Evolutionary conservation across 2,329 filamentous ascomycete genomes (phyloP).

Genomic region (Pseudogymnoascus sp.): DNA sequence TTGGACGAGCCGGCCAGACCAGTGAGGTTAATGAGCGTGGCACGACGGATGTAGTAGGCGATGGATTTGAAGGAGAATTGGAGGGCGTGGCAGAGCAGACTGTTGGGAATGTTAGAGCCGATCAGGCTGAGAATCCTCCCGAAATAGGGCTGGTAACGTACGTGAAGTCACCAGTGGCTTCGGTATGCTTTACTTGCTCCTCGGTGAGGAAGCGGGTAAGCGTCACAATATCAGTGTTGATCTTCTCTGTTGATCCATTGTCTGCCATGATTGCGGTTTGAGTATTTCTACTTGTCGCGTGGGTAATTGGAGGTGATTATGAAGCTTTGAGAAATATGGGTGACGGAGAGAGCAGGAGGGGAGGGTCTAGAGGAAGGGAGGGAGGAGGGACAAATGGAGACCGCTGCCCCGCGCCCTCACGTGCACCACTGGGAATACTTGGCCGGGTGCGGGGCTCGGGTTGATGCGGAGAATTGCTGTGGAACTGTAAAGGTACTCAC

Average conservation of each 20-base stretch:
- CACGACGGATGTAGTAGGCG: constrained; percentile 96
- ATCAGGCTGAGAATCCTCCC: background rate
- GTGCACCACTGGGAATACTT: background rate
- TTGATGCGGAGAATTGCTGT: background rate
- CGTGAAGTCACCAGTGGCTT: constrained; percentile 98
- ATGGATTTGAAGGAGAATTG: constrained; percentile 99
- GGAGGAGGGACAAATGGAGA: background rate
- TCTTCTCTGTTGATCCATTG: constrained; percentile 51
- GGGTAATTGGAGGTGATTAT: background rate
- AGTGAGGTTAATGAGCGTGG: constrained; percentile 89
- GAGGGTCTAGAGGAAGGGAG: background rate
- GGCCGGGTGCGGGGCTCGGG: constrained; percentile 4
- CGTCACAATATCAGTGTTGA: constrained; percentile 95
- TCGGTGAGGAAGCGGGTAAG: constrained; percentile 93
- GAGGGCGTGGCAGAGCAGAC: constrained; percentile 90
- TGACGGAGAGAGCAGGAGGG: background rate
- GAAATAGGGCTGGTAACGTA: constrained; percentile 38
- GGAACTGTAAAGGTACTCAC: background rate
- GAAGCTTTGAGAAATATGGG: background rate
- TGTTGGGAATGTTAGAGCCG: constrained; percentile 31
- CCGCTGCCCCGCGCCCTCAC: constrained; percentile 2
- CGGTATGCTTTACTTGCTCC: constrained; percentile 85
- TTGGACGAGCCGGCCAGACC: constrained; percentile 93
- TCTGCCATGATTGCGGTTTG: constrained; percentile 7
- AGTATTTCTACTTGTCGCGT: constrained; percentile 1